Evolutionary conservation across 2,329 filamentous ascomycete species (phyloP), one percentile per base, ranked within the genome.

Genomic region (Ramularia collo-cygni): DNA sequence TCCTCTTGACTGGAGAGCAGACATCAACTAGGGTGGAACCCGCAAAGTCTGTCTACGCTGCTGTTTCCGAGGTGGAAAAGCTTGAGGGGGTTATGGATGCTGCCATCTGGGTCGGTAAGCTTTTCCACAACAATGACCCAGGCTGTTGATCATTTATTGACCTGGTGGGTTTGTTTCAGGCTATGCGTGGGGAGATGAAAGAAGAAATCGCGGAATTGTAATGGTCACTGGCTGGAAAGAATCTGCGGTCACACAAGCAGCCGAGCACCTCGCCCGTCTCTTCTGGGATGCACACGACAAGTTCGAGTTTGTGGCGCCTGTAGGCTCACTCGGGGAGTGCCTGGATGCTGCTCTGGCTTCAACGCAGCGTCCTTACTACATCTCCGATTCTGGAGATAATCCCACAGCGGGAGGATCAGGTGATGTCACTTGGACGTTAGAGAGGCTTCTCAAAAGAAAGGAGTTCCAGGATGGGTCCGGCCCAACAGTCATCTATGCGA

Each of bases 381-480:
- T 52, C 21, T 52, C 49, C 1, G 49, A 52, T 24, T 50, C 46
- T n/a, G 49, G 49, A 15, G 49, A 52, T 27, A 52, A 52, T 39
- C 49, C 47, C 1, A 52, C 49, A 2, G 49, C 49, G 4, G 49
- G 49, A 2, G 49, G 49, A 4, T 37, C 42, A 17, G 49, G 49
- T 18, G 49, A 52, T 24, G 49, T 52, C 10, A 50, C 49, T 10
- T 52, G 46, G 46, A 47, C 44, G 15, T 17, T 47, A 14, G 16
- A 29, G 8, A 41, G 29, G 14, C 34, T 52, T 5, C 34, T 52
- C 7, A n/a, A 14, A 2, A 39, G 44, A 14, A 4, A 18, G 3
- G 47, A 47, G 13, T 38, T 50, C 33, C 13, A 37, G 7, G 6
- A 5, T 3, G 17, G 4, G 3, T 9, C 19, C 15, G 42, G 40